Evolutionary conservation across 192 early-diverging fungal genomes (phyloP), one percentile per base, ranked within the genome.

Genomic region (Podila horticola): DNA sequence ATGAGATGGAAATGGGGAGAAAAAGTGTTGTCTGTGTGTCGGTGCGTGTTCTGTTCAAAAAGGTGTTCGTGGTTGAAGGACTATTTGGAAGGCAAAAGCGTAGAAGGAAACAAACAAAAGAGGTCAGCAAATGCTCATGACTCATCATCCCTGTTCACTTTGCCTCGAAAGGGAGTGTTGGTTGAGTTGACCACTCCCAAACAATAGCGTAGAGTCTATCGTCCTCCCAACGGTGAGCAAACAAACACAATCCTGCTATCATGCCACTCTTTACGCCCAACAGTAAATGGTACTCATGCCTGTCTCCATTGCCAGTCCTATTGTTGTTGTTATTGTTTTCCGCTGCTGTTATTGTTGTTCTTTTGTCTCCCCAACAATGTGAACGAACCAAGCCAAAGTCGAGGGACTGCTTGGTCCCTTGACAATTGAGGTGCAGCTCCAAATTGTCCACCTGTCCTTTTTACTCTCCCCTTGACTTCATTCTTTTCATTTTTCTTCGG

Each of bases 81-180:
- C 20, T 24, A 55, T 17, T 17, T 52, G 50, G n/a, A 2, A 55
- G 22, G 24, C 24, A 55, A 22, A 50, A 52, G 50, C 1, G 50
- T n/a, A 19, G 22, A 50, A 55, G 52, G 24, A 26, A 55, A 55
- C 7, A 55, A 55, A 55, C n/a, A 55, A 26, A 55, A 24, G 52
- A 55, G 52, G 24, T 55, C n/a, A 26, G 6, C 52, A 55, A 55
- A 24, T 10, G 20, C 8, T 26, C 52, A 55, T 55, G 52, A 55
- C 52, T 55, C 52, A 55, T 55, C 52, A 55, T 55, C 52, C 41
- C 41, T 45, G 41, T 45, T 45, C 41, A 45, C 41, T 45, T 45
- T 45, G 41, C 41, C 15, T 45, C 41, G 15, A 45, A 45, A 15
- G 41, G 41, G 41, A 45, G 41, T 45, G 41, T 45, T 12, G 41